Evolutionary conservation across 805 yeast species (phyloP).

Genomic region (Blastobotrys peoriensis): DNA sequence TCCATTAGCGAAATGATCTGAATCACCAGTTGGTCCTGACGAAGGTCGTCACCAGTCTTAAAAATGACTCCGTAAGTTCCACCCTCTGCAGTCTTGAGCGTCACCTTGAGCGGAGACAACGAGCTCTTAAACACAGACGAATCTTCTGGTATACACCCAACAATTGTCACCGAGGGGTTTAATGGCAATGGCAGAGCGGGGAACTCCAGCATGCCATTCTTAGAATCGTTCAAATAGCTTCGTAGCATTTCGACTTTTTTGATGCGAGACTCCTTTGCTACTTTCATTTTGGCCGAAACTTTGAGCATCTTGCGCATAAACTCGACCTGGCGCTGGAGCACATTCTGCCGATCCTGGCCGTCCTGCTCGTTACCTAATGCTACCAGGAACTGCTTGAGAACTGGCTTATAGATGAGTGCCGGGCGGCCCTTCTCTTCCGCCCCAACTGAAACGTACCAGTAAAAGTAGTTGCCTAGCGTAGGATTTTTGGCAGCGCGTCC

Average conservation of each 20-base stretch:
- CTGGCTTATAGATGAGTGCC: slow-evolving; percentile 38
- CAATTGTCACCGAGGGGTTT: slow-evolving; percentile 69
- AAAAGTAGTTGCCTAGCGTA: slow-evolving; percentile 71
- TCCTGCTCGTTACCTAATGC: slow-evolving; percentile 29
- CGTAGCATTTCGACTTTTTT: slow-evolving; percentile 67
- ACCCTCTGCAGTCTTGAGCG: slow-evolving; percentile 54
- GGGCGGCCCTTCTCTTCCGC: slow-evolving; percentile 51
- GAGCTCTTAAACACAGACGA: slow-evolving; percentile 88
- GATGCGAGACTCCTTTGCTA: slow-evolving; percentile 66
- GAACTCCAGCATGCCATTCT: slow-evolving; percentile 35
- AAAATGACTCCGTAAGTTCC: slow-evolving; percentile 74
- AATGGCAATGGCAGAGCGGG: slow-evolving; percentile 68
- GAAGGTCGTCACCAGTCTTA: slow-evolving; percentile 89
- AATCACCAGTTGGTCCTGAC: slow-evolving; percentile 96
- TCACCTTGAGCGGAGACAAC: slow-evolving; percentile 78
- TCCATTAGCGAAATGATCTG: slow-evolving; percentile 92
- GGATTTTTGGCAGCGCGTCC: slow-evolving; percentile 61
- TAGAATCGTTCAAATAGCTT: slow-evolving; percentile 46
- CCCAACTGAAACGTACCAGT: slow-evolving; percentile 90
- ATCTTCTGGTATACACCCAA: slow-evolving; percentile 73
- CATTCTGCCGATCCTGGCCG: slow-evolving; percentile 27
- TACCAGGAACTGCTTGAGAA: slow-evolving; percentile 41
- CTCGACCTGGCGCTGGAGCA: slow-evolving; percentile 55
- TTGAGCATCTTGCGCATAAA: slow-evolving; percentile 60
- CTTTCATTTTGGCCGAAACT: slow-evolving; percentile 59